Evolutionary conservation across 176 grass and related monocot species (phyloP).

Genomic region (Alopecurus myosuroides): DNA sequence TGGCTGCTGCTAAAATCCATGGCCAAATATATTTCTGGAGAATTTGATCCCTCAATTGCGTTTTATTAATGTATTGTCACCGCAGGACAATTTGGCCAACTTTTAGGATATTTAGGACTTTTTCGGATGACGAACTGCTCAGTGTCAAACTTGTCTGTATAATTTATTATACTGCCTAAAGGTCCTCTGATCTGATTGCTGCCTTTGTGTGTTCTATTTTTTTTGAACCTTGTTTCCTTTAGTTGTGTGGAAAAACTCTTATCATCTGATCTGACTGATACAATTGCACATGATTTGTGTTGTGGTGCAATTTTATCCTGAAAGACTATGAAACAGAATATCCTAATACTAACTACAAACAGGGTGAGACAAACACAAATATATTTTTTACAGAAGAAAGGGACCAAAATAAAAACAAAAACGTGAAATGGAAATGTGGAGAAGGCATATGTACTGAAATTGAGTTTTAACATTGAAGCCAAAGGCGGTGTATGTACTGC

Average conservation of each 20-base stretch:
- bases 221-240: neutral
- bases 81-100: neutral
- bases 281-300: conserved; percentile 1
- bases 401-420: neutral
- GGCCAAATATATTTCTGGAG: neutral
- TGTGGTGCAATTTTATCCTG: neutral
- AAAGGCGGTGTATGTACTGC: conserved; percentile 37
- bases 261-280: no score
- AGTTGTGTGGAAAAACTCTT: neutral
- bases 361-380: neutral
- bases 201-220: neutral
- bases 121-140: neutral
- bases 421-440: neutral
- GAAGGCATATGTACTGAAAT: neutral
- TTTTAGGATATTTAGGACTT: neutral
- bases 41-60: neutral
- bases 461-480: conserved; percentile 54
- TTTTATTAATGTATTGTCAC: neutral
- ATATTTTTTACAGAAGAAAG: neutral
- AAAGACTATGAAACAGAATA: neutral
- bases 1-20: neutral
- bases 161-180: neutral
- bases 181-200: neutral
- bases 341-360: neutral
- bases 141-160: neutral